Percentiles rank a stretch among this genome's conserved stretches.
Conservation (phyloP, 495 filamentous ascomycete species). For the Neurospora pannonica region DNA sequence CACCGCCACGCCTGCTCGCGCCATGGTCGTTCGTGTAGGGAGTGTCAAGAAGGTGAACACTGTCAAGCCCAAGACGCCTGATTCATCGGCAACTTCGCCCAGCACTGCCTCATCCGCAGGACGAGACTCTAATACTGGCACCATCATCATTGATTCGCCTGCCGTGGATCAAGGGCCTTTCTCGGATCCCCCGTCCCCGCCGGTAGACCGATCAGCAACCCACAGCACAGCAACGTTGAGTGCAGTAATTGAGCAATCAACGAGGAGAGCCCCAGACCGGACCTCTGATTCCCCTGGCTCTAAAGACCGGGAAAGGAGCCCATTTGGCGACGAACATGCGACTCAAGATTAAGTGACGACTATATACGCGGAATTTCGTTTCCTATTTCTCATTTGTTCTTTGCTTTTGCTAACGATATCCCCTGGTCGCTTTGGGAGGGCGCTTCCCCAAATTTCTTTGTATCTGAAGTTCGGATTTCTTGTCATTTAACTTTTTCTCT, state of each 20-base stretch:
- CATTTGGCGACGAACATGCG: conserved; percentile 49
- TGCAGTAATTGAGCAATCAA: conserved; percentile 43
- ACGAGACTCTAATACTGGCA: conserved; percentile 30
- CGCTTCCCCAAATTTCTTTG: neutral
- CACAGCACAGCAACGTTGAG: conserved; percentile 39
- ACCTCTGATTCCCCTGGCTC: conserved; percentile 16
- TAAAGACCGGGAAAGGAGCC: conserved; percentile 33
- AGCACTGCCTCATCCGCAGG: conserved; percentile 13
- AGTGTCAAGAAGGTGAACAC: conserved; percentile 38
- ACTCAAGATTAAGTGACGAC: conserved; percentile 26
- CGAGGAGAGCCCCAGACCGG: conserved; percentile 30
- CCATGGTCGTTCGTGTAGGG: conserved; percentile 45
- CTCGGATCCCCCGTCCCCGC: conserved; percentile 36
- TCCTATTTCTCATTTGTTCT: neutral
- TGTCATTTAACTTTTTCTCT: neutral
- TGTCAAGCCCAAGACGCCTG: conserved; percentile 6
- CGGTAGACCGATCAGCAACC: conserved; percentile 9
- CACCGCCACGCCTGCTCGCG: conserved; percentile 43
- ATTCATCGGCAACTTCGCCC: conserved; percentile 18
- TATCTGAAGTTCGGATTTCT: neutral
- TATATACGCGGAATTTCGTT: neutral
- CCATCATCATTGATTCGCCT: conserved; percentile 42
- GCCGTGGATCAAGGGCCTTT: conserved; percentile 48
- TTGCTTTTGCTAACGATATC: conserved; percentile 1
- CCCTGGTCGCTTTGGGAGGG: neutral